Base-by-base conservation (phyloP, 345 rosid species). In the Pistacia atlantica region DNA sequence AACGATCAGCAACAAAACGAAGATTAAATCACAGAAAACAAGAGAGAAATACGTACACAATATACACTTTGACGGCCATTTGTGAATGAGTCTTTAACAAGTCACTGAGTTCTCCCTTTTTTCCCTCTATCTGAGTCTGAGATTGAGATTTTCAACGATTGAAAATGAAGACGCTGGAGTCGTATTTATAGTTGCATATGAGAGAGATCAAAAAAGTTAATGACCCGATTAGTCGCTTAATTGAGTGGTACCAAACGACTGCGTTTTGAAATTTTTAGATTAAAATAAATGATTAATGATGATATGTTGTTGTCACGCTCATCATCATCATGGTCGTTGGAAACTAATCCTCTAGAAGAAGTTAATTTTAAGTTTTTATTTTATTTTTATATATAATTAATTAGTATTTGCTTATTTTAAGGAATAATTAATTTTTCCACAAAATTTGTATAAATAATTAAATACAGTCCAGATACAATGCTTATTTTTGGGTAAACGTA, bases 21-120 rank as follows among this genome's bases (percentile, higher is more conserved):
- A 61, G 51, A 77, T 20, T 55, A 17, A 0, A 52, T 65, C 25
- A n/a, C n/a, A 11, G 45, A 8, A n/a, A 11, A 38, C 16, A 61
- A 55, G 62, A 45, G 69, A 56, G 42, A 55, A 55, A 60, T 2
- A 86, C 95, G 33, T 91, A 91, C 95, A 91, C 93, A 77, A 91
- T 89, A 81, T 89, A 91, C 61, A 91, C 89, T 86, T 91, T 91
- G 64, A 87, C 83, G 20, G 92, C 90, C 95, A 91, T 91, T 18
- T 74, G 57, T 67, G 58, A 5, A 65, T 22, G n/a, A 63, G 31
- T 73, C 67, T 56, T 28, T 77, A 16, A 31, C 16, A 3, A 28
- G 52, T 73, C 58, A 65, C 65, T n/a, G 51, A 35, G 10, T 11
- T 80, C 51, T 13, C n/a, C 46, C 14, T 65, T 54, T 38, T 31